Evolutionary conservation across 169 alveolate species (phyloP).

Genomic region (Plasmodium blacklocki): DNA sequence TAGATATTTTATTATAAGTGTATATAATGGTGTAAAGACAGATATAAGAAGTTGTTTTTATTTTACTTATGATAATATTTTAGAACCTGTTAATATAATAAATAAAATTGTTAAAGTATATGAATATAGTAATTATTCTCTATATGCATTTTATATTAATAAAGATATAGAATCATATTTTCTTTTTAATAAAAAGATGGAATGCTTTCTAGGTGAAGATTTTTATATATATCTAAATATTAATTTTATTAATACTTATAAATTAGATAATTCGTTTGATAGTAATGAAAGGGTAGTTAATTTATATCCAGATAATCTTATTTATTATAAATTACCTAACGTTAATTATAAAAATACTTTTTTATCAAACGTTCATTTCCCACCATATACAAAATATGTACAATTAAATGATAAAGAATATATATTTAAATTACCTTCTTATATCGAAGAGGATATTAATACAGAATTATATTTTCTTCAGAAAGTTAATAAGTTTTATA

Average conservation of each 20-base stretch:
- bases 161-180: slow-evolving; percentile 40
- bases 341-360: not conserved
- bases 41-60: slow-evolving; percentile 42
- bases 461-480: slow-evolving; percentile 9
- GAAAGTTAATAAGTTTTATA: slow-evolving; percentile 3
- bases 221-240: slow-evolving; percentile 10
- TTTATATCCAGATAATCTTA: slow-evolving; percentile 25
- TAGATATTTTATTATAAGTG: slow-evolving; percentile 23
- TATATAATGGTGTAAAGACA: slow-evolving; percentile 21
- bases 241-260: slow-evolving; percentile 18
- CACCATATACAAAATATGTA: slow-evolving; percentile 24
- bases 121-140: slow-evolving; percentile 21
- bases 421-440: slow-evolving; percentile 25
- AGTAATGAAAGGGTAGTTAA: not conserved
- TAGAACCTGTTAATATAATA: slow-evolving; percentile 51
- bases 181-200: slow-evolving; percentile 11
- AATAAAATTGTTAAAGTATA: slow-evolving; percentile 17
- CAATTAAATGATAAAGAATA: slow-evolving; percentile 10
- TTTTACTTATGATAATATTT: slow-evolving; percentile 1
- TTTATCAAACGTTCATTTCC: not conserved
- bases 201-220: slow-evolving; percentile 50
- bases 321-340: slow-evolving; percentile 29
- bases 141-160: slow-evolving; percentile 24
- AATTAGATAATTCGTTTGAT: slow-evolving; percentile 15
- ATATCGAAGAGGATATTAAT: not conserved